Percentiles rank a stretch among this genome's conserved stretches.
These are phyloP conservation scores for Apophysomyces trapeziformis DNA, from an alignment of 371 early-diverging fungal species.

Conservation along the genomic window DNA sequence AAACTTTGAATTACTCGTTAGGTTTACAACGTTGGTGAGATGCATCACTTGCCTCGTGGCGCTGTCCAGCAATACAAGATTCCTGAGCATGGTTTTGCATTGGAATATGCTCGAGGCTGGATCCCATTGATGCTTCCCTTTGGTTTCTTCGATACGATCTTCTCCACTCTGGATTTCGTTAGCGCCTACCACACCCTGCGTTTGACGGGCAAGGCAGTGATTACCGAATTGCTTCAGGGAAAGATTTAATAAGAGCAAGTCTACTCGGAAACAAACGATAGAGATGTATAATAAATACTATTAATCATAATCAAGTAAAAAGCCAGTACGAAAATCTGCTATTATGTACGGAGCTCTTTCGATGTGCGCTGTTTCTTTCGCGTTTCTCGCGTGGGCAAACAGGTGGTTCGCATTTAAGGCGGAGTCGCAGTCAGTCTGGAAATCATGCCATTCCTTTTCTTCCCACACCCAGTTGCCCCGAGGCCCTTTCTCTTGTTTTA, in stretches of 20 bases:
- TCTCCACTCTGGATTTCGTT: conserved; percentile 52
- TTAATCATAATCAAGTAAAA: neutral
- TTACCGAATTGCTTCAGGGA: conserved; percentile 43
- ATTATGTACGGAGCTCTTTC: too few relatives aligned
- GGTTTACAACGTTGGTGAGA: conserved; percentile 53
- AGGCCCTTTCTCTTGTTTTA: conserved; percentile 10
- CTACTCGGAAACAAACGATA: neutral
- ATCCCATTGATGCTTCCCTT: conserved; percentile 62
- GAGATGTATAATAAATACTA: conserved; percentile 2
- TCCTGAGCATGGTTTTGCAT: conserved; percentile 57
- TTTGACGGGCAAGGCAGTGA: conserved; percentile 34
- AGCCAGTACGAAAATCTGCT: too few relatives aligned
- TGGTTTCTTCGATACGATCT: conserved; percentile 52
- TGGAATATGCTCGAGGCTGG: conserved; percentile 63
- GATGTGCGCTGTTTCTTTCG: too few relatives aligned
- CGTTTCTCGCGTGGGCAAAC: too few relatives aligned
- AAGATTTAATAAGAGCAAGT: conserved; percentile 38
- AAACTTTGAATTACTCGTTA: conserved; percentile 7
- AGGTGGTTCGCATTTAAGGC: too few relatives aligned
- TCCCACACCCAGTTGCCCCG: conserved; percentile 9
- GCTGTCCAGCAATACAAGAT: conserved; percentile 57
- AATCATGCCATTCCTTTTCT: conserved; percentile 1
- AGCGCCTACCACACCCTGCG: conserved; percentile 41
- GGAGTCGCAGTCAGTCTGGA: neutral
- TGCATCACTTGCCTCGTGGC: conserved; percentile 57